A percentile compares a stretch with the other conserved stretches of the same genome.
Conservation (phyloP, 306 rosid species). For the Pueraria montana region DNA sequence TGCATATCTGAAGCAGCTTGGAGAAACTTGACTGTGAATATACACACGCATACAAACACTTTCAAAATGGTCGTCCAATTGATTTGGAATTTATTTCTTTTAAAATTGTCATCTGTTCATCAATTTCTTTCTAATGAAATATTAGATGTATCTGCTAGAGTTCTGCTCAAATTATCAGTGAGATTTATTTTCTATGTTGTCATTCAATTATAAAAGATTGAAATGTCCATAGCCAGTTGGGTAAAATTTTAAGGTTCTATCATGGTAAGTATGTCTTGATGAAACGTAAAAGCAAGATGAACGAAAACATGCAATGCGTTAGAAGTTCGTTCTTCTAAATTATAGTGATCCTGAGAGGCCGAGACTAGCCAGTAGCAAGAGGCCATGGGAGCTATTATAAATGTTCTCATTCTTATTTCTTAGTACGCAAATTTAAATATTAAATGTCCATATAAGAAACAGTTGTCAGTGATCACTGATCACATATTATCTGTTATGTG, state of each 20-base stretch:
- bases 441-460: neutral
- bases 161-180: slow-evolving; percentile 25
- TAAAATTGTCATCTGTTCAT: slow-evolving; percentile 2
- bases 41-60: too few species aligned
- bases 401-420: neutral
- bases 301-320: neutral
- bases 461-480: neutral
- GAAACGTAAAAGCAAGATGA: slow-evolving; percentile 1
- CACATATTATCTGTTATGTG: neutral
- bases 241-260: neutral
- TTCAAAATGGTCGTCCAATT: neutral
- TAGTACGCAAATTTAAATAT: neutral
- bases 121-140: neutral
- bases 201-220: slow-evolving; percentile 12
- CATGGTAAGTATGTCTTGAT: neutral
- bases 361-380: neutral
- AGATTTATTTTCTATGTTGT: neutral
- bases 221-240: neutral
- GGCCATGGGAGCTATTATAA: neutral
- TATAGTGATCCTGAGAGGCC: neutral
- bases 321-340: neutral
- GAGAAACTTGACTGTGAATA: slow-evolving; percentile 1
- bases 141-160: neutral
- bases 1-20: neutral
- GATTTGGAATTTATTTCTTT: slow-evolving; percentile 19